Evolutionary conservation across 345 rosid genomes (phyloP), one percentile per base, ranked within the genome.

Genomic region (Acer saccharum): DNA sequence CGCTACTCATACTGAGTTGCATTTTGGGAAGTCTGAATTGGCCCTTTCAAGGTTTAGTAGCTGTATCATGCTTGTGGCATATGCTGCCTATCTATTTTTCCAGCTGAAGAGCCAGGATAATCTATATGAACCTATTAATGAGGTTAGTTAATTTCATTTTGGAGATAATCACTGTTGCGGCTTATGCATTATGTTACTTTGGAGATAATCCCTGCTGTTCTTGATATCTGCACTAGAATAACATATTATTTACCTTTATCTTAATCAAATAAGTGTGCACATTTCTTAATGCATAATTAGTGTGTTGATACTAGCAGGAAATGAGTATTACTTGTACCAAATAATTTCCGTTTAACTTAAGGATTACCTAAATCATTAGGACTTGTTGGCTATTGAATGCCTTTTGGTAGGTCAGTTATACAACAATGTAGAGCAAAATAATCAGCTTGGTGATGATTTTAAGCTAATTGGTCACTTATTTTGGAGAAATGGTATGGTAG

Each of bases 31-130:
- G 81, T 88, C 88, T 23, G 89, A 86, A 78, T 83, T 88, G 76
- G 87, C 82, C 75, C 83, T 88, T 73, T 88, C 89, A 50, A 84
- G 91, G 72, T 81, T 88, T 73, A 88, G 87, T 78, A 86, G 89
- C 81, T 84, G 85, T 21, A 29, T 88, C 60, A 86, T 88, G 89
- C 91, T 88, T 5, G 65, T 81, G 39, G 89, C 85, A n/a, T 88
- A 88, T 80, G 91, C 78, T 27, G 75, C 79, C 73, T 88, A 79
- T 71, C 74, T 86, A 44, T 86, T 75, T 76, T 88, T 88, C 69
- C 89, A 88, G 77, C 83, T 88, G 69, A 86, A 80, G 71, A 83
- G 78, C 69, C 85, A 81, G 69, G 58, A 66, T 27, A 77, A 72
- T 57, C 77, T 81, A 7, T 74, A 52, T 46, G 66, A 32, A 20